These are phyloP conservation scores for Glomus cerebriforme DNA, from an alignment of 192 early-diverging fungal species.

Conservation along the genomic window DNA sequence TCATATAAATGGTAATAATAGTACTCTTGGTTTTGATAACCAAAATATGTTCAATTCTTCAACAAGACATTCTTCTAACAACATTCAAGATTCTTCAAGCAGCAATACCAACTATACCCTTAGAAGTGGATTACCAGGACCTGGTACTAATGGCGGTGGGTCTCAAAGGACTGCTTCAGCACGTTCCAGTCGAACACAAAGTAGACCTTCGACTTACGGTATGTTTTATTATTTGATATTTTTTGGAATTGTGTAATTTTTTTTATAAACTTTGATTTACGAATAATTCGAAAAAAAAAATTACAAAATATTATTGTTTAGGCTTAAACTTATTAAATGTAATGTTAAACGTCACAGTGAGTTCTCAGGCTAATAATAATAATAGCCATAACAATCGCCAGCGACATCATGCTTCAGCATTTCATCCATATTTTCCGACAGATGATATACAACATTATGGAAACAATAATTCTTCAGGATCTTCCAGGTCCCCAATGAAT, in stretches of 20 bases:
- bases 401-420: neutral
- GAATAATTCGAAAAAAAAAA: neutral
- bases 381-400: neutral
- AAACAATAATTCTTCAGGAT: neutral
- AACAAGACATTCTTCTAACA: neutral
- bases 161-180: neutral
- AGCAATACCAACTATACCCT: neutral
- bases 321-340: neutral
- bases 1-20: neutral
- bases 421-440: neutral
- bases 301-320: neutral
- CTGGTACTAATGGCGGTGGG: neutral
- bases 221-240: neutral
- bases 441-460: neutral
- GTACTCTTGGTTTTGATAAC: neutral
- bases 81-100: neutral
- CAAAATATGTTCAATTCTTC: neutral
- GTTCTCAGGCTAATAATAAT: neutral
- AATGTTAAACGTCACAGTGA: neutral
- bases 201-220: neutral
- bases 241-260: neutral
- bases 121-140: neutral
- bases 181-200: neutral
- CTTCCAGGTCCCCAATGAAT: neutral
- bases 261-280: neutral